Percentiles rank a stretch among this genome's conserved stretches.
phyloP scores from a whole-genome alignment of 495 filamentous ascomycete species.

The Viridothelium virens region DNA sequence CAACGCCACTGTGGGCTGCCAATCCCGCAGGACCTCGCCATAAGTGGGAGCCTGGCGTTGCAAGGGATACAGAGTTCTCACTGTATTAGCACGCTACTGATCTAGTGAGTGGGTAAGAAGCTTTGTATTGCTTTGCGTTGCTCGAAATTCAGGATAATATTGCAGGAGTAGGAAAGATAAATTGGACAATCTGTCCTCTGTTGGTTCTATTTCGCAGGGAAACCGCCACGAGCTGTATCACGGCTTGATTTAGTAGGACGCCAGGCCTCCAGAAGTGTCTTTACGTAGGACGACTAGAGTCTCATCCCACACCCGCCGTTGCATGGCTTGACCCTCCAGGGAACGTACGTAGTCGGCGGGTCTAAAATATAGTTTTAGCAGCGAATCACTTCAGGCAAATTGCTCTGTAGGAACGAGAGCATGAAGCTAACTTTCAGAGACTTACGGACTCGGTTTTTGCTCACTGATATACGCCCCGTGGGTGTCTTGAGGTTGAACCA shows the following conservation, averaged over 20 bases:
- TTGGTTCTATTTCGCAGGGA: no score
- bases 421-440: not conserved
- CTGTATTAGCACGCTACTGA: not conserved
- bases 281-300: not conserved
- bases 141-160: not conserved
- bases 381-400: not conserved
- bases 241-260: not conserved
- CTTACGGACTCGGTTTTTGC: conserved; percentile 21
- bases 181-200: not conserved
- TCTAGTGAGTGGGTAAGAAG: no score
- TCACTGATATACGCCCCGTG: conserved; percentile 24
- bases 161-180: not conserved
- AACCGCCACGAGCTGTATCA: not conserved
- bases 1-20: no score
- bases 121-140: not conserved
- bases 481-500: conserved; percentile 15
- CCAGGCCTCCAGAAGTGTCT: not conserved
- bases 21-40: no score
- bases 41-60: no score
- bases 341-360: not conserved
- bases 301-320: not conserved
- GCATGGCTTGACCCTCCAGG: not conserved
- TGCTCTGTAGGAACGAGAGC: not conserved
- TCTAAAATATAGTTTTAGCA: not conserved
- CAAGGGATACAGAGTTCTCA: no score